Evolutionary conservation across 192 early-diverging fungal species (phyloP), one percentile per base, ranked within the genome.

Genomic region (Jimgerdemannia lactiflua): DNA sequence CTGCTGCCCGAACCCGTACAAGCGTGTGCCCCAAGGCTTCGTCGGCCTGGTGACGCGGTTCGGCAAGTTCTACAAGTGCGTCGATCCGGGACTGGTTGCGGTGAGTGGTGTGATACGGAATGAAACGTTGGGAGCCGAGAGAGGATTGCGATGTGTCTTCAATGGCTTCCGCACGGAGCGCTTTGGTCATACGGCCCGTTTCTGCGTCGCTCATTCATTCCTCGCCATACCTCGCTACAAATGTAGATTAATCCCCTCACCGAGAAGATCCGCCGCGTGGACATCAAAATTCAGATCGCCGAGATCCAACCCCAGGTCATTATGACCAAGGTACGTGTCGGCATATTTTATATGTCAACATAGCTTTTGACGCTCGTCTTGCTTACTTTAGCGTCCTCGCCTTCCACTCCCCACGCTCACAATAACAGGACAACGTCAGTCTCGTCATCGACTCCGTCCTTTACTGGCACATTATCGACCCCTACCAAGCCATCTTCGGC

Each of bases 391-490:
- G n/a, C n/a, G n/a, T n/a, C n/a, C n/a, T n/a, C n/a, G n/a, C n/a
- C n/a, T n/a, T n/a, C n/a, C n/a, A n/a, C n/a, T n/a, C n/a, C n/a
- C n/a, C n/a, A n/a, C n/a, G n/a, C n/a, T n/a, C n/a, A n/a, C n/a
- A n/a, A n/a, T n/a, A n/a, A n/a, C n/a, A 97, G 79, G 95, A 97
- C 83, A 98, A 98, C 76, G 94, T 96, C 70, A 91, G 87, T 39
- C 88, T 96, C 42, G 77, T 78, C 4, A 96, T 98, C 72, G 95
- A 96, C 79, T 89, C 91, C 8, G 94, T 98, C 0, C 82, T 98
- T 1, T 97, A 92, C 75, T 97, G 94, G 94, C 88, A 95, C 67
- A 78, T 93, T 65, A 82, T 89, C 20, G 92, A 95, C 71, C 94
- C 94, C 6, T 96, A 93, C 54, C 86, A 93, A 72, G 89, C 94